Evolutionary conservation across 2,329 filamentous ascomycete genomes (phyloP).

Genomic region (Colletotrichum agaves): DNA sequence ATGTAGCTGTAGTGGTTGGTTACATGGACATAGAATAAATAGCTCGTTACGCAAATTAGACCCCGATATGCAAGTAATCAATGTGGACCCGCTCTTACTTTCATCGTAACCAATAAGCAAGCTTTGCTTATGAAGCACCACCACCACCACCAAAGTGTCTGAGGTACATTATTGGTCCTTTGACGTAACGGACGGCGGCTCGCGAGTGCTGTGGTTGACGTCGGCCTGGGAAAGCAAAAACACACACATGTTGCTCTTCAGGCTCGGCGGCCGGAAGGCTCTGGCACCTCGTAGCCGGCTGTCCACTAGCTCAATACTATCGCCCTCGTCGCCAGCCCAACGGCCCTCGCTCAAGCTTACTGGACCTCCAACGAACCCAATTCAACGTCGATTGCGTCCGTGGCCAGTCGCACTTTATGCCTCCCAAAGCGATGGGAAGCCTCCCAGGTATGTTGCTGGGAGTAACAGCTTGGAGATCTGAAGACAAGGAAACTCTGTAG

Average conservation of each 20-base stretch:
- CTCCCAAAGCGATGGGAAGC: slow-evolving; percentile 9
- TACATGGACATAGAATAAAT: not conserved
- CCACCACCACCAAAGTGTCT: no score
- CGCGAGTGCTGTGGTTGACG: not conserved
- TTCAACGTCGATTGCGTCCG: not conserved
- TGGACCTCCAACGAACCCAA: not conserved
- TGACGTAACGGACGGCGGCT: slow-evolving; percentile 4
- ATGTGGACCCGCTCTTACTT: no score
- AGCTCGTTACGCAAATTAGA: not conserved
- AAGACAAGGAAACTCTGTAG: not conserved
- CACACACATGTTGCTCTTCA: slow-evolving; percentile 1
- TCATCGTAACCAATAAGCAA: not conserved
- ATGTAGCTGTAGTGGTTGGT: no score
- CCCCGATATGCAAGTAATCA: not conserved
- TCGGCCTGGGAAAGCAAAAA: slow-evolving; percentile 11
- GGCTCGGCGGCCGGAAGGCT: slow-evolving; percentile 18
- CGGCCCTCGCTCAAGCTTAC: not conserved
- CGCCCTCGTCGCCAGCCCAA: not conserved
- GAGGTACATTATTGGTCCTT: not conserved
- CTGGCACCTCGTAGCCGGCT: not conserved
- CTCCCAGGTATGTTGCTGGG: not conserved
- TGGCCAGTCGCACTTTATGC: slow-evolving; percentile 10
- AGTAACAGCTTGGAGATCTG: not conserved
- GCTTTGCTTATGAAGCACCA: not conserved
- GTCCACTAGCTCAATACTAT: not conserved